A percentile compares a stretch with the other conserved stretches of the same genome.
Evolutionary conservation across 139 green algal species (phyloP).

Genomic region (Trebouxia sp.): DNA sequence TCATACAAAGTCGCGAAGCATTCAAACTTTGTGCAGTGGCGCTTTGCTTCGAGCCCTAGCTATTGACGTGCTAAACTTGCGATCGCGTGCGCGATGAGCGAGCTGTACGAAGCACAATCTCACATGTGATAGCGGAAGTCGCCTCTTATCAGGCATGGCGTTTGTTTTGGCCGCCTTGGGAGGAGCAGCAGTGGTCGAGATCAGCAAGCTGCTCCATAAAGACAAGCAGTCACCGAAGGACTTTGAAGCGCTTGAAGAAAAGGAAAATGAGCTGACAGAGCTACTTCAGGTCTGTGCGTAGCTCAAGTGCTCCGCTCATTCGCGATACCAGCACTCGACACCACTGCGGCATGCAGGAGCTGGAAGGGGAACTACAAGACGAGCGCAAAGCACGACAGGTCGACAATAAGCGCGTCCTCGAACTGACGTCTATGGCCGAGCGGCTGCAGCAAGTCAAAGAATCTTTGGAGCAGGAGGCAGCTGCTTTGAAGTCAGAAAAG

Average conservation of each 20-base stretch:
- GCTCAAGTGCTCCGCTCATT: background rate
- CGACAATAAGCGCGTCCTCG: conserved; percentile 11
- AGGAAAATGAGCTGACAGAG: conserved; percentile 3
- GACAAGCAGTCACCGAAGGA: conserved; percentile 8
- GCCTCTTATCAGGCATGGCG: background rate
- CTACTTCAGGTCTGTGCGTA: background rate
- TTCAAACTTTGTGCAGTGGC: too few relatives aligned
- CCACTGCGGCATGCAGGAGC: conserved; percentile 7
- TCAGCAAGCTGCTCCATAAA: conserved; percentile 10
- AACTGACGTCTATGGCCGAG: background rate
- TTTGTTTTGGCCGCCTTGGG: conserved; percentile 17
- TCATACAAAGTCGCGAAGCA: too few relatives aligned
- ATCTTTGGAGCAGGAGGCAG: conserved; percentile 4
- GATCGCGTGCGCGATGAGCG: too few relatives aligned
- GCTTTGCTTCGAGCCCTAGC: too few relatives aligned
- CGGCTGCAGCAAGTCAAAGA: background rate
- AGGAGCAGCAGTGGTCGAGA: conserved; percentile 14
- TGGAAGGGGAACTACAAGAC: background rate
- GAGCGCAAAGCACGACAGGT: background rate
- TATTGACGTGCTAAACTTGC: too few relatives aligned
- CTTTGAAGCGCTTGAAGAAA: background rate
- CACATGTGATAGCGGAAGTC: too few relatives aligned
- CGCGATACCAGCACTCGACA: background rate
- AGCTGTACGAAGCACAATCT: too few relatives aligned
- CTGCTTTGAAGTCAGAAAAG: background rate